phyloP scores from a whole-genome alignment of 768 basidiomycete genomes.

The Dictyophora rubrovolvata region DNA sequence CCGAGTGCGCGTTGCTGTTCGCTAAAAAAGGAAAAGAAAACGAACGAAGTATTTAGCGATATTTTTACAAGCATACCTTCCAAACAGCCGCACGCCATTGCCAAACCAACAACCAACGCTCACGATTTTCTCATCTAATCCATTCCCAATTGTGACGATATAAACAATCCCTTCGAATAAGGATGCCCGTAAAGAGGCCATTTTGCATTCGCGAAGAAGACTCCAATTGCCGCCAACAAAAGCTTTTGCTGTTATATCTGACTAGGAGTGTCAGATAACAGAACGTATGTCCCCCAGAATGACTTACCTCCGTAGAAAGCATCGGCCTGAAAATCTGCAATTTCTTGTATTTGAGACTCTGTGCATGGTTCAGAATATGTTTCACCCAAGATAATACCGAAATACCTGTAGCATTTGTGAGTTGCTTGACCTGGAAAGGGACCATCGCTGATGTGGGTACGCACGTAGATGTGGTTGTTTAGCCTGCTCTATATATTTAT shows the following conservation, averaged over 20 bases:
- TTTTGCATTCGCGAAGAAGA: not conserved
- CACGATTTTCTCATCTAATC: not conserved
- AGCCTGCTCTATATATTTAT: too few relatives aligned
- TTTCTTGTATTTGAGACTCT: too few relatives aligned
- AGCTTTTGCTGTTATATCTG: not conserved
- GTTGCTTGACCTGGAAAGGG: too few relatives aligned
- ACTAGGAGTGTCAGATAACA: too few relatives aligned
- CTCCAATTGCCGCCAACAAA: not conserved
- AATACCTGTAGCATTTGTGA: too few relatives aligned
- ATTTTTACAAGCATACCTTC: not conserved
- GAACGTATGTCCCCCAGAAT: too few relatives aligned
- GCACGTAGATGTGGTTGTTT: too few relatives aligned
- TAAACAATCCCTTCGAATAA: not conserved
- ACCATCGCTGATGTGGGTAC: too few relatives aligned
- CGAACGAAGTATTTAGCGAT: not conserved
- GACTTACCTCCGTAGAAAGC: too few relatives aligned
- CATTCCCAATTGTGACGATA: not conserved
- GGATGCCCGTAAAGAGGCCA: not conserved
- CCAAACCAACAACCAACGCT: not conserved
- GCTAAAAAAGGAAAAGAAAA: not conserved
- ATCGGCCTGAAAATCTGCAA: too few relatives aligned
- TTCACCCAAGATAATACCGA: too few relatives aligned
- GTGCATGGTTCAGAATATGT: too few relatives aligned
- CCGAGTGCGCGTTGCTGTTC: not conserved
- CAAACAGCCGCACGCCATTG: not conserved